phyloP scores from a whole-genome alignment of 768 basidiomycete species.

The Boletellus ananiceps region DNA sequence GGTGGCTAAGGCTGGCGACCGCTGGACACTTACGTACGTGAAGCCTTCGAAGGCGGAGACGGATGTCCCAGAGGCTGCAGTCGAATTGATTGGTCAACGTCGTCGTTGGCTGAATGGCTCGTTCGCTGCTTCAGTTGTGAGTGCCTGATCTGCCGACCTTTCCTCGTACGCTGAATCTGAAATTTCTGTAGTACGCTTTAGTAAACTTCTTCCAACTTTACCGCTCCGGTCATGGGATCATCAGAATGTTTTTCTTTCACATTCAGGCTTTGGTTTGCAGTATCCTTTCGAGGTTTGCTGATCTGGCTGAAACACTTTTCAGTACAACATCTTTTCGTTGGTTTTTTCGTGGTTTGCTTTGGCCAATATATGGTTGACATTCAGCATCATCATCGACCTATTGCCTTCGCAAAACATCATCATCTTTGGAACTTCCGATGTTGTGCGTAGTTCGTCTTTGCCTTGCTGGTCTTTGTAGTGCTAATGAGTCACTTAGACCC shows the following conservation, averaged over 20 bases:
- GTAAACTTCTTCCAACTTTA: constrained; percentile 92
- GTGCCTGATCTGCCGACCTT: constrained; percentile 25
- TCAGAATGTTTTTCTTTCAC: constrained; percentile 97
- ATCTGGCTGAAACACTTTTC: constrained; percentile 1
- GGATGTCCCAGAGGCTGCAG: constrained; percentile 90
- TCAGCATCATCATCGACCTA: constrained; percentile 90
- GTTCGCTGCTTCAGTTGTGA: constrained; percentile 85
- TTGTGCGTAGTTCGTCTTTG: constrained; percentile 50
- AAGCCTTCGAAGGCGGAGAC: constrained; percentile 96
- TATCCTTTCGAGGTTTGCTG: not conserved
- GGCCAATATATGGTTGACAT: constrained; percentile 93
- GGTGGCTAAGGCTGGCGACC: constrained; percentile 82
- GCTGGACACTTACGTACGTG: constrained; percentile 88
- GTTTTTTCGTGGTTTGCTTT: constrained; percentile 92
- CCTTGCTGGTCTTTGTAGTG: not conserved
- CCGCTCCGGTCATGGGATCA: constrained; percentile 76
- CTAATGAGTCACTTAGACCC: constrained; percentile 44
- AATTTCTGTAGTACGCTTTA: constrained; percentile 67
- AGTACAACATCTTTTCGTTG: constrained; percentile 85
- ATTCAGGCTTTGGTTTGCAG: constrained; percentile 78
- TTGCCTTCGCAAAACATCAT: constrained; percentile 50
- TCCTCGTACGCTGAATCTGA: not conserved
- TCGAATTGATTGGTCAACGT: constrained; percentile 91
- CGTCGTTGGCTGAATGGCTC: constrained; percentile 97
- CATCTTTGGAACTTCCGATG: constrained; percentile 65